Percentiles rank a stretch among this genome's conserved stretches.
These are phyloP conservation scores for Amoebophrya sp. DNA, from an alignment of 169 alveolate species.

Conservation along the genomic window DNA sequence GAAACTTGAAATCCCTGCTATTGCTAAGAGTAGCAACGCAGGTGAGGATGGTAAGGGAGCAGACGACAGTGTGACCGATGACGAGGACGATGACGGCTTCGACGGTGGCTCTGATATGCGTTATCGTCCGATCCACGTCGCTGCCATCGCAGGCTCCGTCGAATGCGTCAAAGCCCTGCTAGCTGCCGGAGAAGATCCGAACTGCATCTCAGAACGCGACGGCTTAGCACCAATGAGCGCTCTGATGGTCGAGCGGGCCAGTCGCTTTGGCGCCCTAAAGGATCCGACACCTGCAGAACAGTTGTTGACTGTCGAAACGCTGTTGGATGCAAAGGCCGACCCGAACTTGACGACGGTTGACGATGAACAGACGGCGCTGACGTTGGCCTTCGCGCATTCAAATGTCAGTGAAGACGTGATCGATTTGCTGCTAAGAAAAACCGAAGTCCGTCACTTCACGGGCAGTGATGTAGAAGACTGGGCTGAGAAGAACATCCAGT, in stretches of 20 bases:
- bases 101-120: background rate
- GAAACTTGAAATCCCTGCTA: too few species aligned
- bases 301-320: background rate
- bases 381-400: background rate
- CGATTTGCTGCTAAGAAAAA: background rate
- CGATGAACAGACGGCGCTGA: background rate
- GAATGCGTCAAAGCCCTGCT: background rate
- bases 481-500: background rate
- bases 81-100: background rate
- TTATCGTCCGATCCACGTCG: background rate
- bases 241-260: background rate
- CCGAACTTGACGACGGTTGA: background rate
- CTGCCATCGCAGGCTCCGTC: background rate
- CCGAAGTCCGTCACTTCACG: background rate
- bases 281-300: background rate
- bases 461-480: background rate
- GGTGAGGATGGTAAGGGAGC: background rate
- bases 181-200: background rate
- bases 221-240: background rate
- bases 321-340: background rate
- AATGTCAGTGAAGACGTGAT: background rate
- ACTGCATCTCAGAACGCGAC: background rate
- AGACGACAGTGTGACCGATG: background rate
- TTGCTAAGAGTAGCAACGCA: background rate
- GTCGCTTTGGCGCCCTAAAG: background rate